Base-by-base conservation (phyloP, 805 yeast species). In the Metschnikowia gelsemii region DNA sequence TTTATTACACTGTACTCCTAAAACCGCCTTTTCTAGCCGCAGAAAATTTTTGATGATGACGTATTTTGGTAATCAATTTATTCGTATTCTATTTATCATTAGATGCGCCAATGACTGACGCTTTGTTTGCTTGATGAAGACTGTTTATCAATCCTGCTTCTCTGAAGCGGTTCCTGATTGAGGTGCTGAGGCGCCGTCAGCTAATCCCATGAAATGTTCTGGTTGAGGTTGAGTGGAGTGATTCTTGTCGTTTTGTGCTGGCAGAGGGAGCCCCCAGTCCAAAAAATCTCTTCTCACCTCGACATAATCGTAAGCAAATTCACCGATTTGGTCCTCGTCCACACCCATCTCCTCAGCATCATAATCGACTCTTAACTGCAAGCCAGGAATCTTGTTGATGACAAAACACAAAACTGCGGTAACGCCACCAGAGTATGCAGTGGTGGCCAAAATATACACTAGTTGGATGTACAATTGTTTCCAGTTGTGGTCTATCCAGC, bases 241-340 rank as follows among this genome's bases (percentile, higher is more conserved):
- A n/a, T 26, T 31, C 12, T 23, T 42, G 16, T 32, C 42, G 25
- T 50, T 45, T 24, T 39, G 46, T 21, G 26, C 35, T 20, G 35
- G 46, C 44, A 28, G 49, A 11, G 55, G 55, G 17, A 44, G 38
- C 5, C 72, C 68, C 77, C 77, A 72, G 50, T 75, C 79, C 55
- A 82, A 75, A 63, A 82, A 91, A 67, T 90, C 96, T 62, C 98
- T 79, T 65, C 98, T 80, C 11, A 91, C 95, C 70, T 91, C 99
- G 43, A 91, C 96, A 60, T 89, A 91, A 64, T 91, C 98, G 63
- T 91, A 91, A n/a, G 98, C 98, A 66, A 90, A 91, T 66, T 91
- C 99, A 38, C 98, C 99, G 53, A 91, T 87, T 68, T 91, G 96
- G 66, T 88, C 96, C 63, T 90, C 97, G 63, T 91, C 99, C 69